A percentile compares a stretch with the other conserved stretches of the same genome.
Conservation (phyloP, 1,284 basidiomycete species). For the Ceratobasidium sp. region DNA sequence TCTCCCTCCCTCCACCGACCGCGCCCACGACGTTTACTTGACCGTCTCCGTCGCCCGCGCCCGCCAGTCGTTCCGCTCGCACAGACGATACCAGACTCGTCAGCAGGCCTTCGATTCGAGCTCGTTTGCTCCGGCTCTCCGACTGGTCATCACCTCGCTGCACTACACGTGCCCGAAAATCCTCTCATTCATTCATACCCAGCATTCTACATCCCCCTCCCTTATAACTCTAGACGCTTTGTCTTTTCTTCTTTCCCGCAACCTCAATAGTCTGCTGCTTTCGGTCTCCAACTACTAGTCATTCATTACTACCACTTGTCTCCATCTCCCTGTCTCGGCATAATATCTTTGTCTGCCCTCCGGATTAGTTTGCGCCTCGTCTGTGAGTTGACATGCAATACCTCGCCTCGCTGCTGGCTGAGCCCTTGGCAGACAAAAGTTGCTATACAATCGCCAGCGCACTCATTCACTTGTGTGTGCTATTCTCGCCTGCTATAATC, state of each 20-base stretch:
- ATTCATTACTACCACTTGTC: constrained; percentile 31
- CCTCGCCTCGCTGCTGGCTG: background rate
- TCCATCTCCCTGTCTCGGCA: constrained; percentile 10
- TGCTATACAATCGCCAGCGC: constrained; percentile 28
- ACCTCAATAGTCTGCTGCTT: constrained; percentile 36
- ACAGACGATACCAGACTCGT: constrained; percentile 32
- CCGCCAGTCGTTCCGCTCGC: constrained; percentile 17
- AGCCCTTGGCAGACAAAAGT: constrained; percentile 28
- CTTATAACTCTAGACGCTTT: constrained; percentile 34
- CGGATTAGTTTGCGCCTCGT: background rate
- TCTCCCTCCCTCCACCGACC: constrained; percentile 25
- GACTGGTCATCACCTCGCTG: constrained; percentile 28
- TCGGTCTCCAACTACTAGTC: constrained; percentile 40
- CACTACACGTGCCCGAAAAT: constrained; percentile 39
- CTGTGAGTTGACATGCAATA: constrained; percentile 5
- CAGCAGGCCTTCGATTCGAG: constrained; percentile 40
- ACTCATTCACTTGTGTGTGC: constrained; percentile 41
- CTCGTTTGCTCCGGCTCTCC: constrained; percentile 29
- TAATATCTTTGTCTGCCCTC: constrained; percentile 21
- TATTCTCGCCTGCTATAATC: constrained; percentile 32
- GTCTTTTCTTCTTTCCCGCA: constrained; percentile 17
- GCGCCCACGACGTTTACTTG: constrained; percentile 39
- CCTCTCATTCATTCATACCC: constrained; percentile 38
- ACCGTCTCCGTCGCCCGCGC: constrained; percentile 37
- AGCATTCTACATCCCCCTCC: constrained; percentile 25